Evolutionary conservation across 768 basidiomycete species (phyloP).

Genomic region (Polyporus arcularius): DNA sequence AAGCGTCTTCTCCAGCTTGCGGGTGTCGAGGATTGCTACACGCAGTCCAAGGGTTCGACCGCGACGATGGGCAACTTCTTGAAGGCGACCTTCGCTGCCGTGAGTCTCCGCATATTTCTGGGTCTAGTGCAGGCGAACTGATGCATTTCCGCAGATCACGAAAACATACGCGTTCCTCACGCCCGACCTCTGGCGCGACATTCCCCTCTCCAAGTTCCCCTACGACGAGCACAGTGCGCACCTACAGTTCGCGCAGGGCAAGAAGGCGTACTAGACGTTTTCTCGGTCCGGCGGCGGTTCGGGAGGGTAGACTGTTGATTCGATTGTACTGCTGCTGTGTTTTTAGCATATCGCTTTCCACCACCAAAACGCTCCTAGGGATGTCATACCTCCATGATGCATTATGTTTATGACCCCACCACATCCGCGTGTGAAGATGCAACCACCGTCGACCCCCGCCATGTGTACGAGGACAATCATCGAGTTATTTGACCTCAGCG

Average conservation of each 20-base stretch:
- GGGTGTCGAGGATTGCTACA: slow-evolving; percentile 97
- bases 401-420: slow-evolving; percentile 9
- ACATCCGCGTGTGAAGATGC: background rate
- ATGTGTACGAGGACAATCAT: background rate
- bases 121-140: background rate
- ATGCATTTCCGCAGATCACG: slow-evolving; percentile 64
- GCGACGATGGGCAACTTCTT: slow-evolving; percentile 99
- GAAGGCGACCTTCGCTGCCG: slow-evolving; percentile 93
- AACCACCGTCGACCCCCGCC: background rate
- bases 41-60: slow-evolving; percentile 96
- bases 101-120: slow-evolving; percentile 31
- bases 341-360: slow-evolving; percentile 16
- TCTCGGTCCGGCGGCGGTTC: background rate
- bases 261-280: slow-evolving; percentile 61
- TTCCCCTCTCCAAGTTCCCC: slow-evolving; percentile 83
- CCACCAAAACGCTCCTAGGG: slow-evolving; percentile 14
- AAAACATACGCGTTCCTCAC: slow-evolving; percentile 99
- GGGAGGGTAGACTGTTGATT: slow-evolving; percentile 17
- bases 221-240: slow-evolving; percentile 97
- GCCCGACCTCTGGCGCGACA: slow-evolving; percentile 96
- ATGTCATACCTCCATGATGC: slow-evolving; percentile 16
- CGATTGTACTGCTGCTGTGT: slow-evolving; percentile 18
- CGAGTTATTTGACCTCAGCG: background rate
- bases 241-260: slow-evolving; percentile 79
- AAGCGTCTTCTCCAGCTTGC: slow-evolving; percentile 97